Percentiles rank a stretch among this genome's conserved stretches.
Evolutionary conservation across 2,329 filamentous ascomycete species (phyloP).

Genomic region (Aspergillus amoenus): DNA sequence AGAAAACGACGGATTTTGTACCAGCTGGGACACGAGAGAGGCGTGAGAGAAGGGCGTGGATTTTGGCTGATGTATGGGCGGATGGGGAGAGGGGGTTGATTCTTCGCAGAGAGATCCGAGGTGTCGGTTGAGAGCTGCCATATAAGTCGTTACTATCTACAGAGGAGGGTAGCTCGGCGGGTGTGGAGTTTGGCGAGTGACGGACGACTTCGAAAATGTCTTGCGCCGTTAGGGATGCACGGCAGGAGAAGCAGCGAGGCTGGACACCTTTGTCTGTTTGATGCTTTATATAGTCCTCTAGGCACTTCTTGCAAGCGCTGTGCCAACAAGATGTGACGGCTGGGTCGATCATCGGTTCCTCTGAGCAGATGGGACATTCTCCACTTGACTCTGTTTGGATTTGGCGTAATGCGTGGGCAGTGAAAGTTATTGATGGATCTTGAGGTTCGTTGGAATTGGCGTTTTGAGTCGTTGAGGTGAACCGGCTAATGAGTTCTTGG

Average conservation of each 20-base stretch:
- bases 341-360: constrained; percentile 94
- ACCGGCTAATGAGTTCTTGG: constrained; percentile 77
- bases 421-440: constrained; percentile 70
- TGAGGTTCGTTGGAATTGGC: constrained; percentile 47
- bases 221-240: constrained; percentile 74
- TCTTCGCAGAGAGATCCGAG: constrained; percentile 60
- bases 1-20: constrained; percentile 91
- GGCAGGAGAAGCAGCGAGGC: constrained; percentile 87
- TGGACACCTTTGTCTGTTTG: constrained; percentile 73
- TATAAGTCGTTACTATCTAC: constrained; percentile 42
- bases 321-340: constrained; percentile 97
- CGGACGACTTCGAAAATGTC: constrained; percentile 92
- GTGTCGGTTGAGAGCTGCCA: constrained; percentile 34
- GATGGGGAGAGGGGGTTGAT: constrained; percentile 62
- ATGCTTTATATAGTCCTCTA: constrained; percentile 87
- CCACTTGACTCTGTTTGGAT: constrained; percentile 85
- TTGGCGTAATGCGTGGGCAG: constrained; percentile 81
- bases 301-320: constrained; percentile 88
- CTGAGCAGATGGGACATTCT: constrained; percentile 92
- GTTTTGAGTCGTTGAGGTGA: constrained; percentile 67
- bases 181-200: constrained; percentile 51
- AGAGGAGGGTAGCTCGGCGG: constrained; percentile 35
- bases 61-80: constrained; percentile 71
- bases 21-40: constrained; percentile 68
- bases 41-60: constrained; percentile 73